Percentiles rank a stretch among this genome's conserved stretches.
These are phyloP conservation scores for Delphinella strobiligena DNA, from an alignment of 2,329 filamentous ascomycete species.

Conservation along the genomic window DNA sequence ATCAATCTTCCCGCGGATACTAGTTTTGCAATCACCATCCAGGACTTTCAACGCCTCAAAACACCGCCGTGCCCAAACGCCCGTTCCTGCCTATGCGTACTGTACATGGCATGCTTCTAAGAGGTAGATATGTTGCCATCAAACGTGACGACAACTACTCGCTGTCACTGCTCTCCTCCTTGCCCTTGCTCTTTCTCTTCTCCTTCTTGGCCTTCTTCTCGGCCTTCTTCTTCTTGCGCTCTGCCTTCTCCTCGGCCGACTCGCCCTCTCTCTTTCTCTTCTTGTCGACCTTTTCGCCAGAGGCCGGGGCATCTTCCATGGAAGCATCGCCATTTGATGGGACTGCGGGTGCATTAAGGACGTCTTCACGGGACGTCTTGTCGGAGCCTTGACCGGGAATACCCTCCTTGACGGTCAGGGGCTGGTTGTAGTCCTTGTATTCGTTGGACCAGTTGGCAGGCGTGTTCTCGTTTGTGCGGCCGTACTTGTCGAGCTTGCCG, in stretches of 20 bases:
- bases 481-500: slow-evolving; percentile 97
- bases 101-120: slow-evolving; percentile 3
- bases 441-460: slow-evolving; percentile 84
- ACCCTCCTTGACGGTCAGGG: slow-evolving; percentile 28
- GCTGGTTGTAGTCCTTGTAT: slow-evolving; percentile 73
- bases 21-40: slow-evolving; percentile 5
- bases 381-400: slow-evolving; percentile 24
- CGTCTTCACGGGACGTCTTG: slow-evolving; percentile 28
- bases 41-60: slow-evolving; percentile 8
- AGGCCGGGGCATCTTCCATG: slow-evolving; percentile 12
- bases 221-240: slow-evolving; percentile 58
- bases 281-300: slow-evolving; percentile 26
- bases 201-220: slow-evolving; percentile 71
- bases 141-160: slow-evolving; percentile 17
- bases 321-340: slow-evolving; percentile 16
- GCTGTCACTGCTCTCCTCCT: slow-evolving; percentile 26
- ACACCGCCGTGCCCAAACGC: slow-evolving; percentile 7
- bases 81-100: slow-evolving; percentile 5
- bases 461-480: slow-evolving; percentile 81
- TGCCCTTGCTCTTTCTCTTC: slow-evolving; percentile 50
- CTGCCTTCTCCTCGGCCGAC: slow-evolving; percentile 33
- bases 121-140: neutral
- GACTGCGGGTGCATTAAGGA: slow-evolving; percentile 25
- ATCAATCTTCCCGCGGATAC: neutral
- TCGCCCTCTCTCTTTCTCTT: slow-evolving; percentile 37